These are phyloP conservation scores for Melanogaster broomeanus DNA, from an alignment of 768 basidiomycete species.

Conservation along the genomic window DNA sequence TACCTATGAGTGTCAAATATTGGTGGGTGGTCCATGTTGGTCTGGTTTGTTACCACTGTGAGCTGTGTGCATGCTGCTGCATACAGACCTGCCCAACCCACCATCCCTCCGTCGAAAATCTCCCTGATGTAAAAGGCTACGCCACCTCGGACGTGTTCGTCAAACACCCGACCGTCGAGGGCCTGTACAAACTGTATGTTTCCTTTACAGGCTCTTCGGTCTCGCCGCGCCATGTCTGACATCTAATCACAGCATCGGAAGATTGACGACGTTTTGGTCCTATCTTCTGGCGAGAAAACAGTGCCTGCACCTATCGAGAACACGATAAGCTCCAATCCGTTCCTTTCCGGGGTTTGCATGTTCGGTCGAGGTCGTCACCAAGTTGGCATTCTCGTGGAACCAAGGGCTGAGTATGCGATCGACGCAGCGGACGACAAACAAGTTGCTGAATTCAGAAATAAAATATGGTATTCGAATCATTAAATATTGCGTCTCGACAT, in stretches of 20 bases:
- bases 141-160: slow-evolving; percentile 45
- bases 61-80: neutral
- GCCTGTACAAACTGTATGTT: slow-evolving; percentile 45
- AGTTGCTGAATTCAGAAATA: slow-evolving; percentile 35
- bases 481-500: neutral
- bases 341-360: slow-evolving; percentile 36
- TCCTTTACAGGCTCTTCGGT: too few relatives aligned
- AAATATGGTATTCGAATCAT: slow-evolving; percentile 33
- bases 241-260: slow-evolving; percentile 34
- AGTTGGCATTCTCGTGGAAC: slow-evolving; percentile 34
- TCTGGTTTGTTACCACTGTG: neutral
- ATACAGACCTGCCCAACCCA: slow-evolving; percentile 30
- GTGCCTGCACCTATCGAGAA: slow-evolving; percentile 37
- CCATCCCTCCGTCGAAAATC: slow-evolving; percentile 33
- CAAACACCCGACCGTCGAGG: slow-evolving; percentile 43
- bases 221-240: neutral
- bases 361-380: slow-evolving; percentile 40
- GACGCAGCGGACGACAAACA: slow-evolving; percentile 30
- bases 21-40: slow-evolving; percentile 27
- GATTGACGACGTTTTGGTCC: slow-evolving; percentile 38
- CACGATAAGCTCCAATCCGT: slow-evolving; percentile 17
- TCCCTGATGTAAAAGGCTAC: slow-evolving; percentile 41
- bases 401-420: slow-evolving; percentile 32
- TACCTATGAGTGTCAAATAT: slow-evolving; percentile 39
- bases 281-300: slow-evolving; percentile 35